Conservation (phyloP, 1,284 basidiomycete species). For the Rhodotorula mucilaginosa region DNA sequence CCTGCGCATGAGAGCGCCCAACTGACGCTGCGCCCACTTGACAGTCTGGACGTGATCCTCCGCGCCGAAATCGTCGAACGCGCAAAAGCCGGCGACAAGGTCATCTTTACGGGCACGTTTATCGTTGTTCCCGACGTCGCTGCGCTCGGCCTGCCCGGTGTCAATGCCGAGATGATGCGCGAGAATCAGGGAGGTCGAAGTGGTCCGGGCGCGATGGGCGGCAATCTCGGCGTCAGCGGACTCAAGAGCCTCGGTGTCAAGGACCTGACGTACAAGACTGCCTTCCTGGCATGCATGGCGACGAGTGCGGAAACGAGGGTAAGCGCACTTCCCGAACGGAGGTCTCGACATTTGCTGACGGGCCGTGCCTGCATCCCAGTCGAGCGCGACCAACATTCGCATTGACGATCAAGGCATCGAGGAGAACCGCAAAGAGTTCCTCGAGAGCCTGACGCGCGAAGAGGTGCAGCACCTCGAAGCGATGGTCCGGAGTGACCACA, state of each 20-base stretch:
- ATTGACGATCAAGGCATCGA: slow-evolving; percentile 79
- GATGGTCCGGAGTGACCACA: slow-evolving; percentile 91
- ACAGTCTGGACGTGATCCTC: slow-evolving; percentile 85
- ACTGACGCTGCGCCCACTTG: background rate
- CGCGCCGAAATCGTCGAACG: slow-evolving; percentile 93
- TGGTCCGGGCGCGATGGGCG: slow-evolving; percentile 65
- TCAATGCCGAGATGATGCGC: slow-evolving; percentile 87
- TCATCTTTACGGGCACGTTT: slow-evolving; percentile 95
- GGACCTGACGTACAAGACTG: slow-evolving; percentile 97
- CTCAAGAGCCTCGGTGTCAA: slow-evolving; percentile 91
- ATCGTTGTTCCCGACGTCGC: slow-evolving; percentile 98
- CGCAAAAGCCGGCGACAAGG: slow-evolving; percentile 98
- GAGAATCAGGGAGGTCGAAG: slow-evolving; percentile 66
- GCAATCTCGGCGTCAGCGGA: slow-evolving; percentile 83
- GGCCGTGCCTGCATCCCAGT: slow-evolving; percentile 51
- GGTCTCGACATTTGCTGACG: background rate
- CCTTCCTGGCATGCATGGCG: slow-evolving; percentile 97
- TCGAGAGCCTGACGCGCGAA: slow-evolving; percentile 82
- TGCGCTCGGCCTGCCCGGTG: slow-evolving; percentile 90
- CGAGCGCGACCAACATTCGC: slow-evolving; percentile 72
- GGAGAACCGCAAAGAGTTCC: slow-evolving; percentile 60
- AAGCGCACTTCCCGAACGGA: slow-evolving; percentile 45
- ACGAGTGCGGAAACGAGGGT: slow-evolving; percentile 83
- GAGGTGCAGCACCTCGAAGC: slow-evolving; percentile 91
- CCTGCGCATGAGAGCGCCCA: slow-evolving; percentile 44